phyloP scores from a whole-genome alignment of 2,329 filamentous ascomycete species.

The Aspergillus ochraceoroseus region DNA sequence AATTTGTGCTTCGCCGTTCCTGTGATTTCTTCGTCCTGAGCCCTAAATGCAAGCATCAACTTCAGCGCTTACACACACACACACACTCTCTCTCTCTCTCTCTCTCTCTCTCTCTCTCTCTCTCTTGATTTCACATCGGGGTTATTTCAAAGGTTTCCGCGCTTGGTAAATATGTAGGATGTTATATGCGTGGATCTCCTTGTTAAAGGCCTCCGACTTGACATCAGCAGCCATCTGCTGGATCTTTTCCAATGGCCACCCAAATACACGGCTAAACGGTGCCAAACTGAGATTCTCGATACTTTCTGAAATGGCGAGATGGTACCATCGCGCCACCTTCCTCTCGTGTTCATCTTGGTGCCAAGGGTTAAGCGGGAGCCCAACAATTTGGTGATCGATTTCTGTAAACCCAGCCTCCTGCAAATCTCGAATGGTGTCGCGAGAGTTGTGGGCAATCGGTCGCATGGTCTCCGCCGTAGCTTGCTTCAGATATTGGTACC shows the following conservation, averaged over 20 bases:
- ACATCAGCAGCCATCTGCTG: conserved; percentile 58
- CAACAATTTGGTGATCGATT: conserved; percentile 64
- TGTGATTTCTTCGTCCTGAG: no score
- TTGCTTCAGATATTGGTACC: conserved; percentile 64
- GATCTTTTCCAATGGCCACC: conserved; percentile 60
- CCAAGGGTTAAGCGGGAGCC: conserved; percentile 71
- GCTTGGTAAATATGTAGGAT: conserved; percentile 45
- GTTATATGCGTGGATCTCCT: conserved; percentile 66
- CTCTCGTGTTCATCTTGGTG: conserved; percentile 59
- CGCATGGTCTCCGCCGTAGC: conserved; percentile 63
- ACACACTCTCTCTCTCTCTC: no score
- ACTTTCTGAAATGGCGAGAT: conserved; percentile 67
- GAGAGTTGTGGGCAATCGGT: conserved; percentile 60
- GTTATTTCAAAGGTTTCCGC: conserved; percentile 30
- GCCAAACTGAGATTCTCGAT: conserved; percentile 68
- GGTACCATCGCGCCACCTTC: conserved; percentile 76
- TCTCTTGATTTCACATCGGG: no score
- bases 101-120: no score
- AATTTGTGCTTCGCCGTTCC: no score
- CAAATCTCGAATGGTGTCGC: conserved; percentile 56
- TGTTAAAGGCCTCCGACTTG: conserved; percentile 63
- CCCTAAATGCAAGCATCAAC: no score
- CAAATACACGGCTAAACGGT: conserved; percentile 63
- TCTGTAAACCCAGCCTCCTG: conserved; percentile 72
- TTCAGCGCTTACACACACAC: no score